Evolutionary conservation across 2,329 filamentous ascomycete species (phyloP).

Genomic region (Hymenoscyphus fraxineus): DNA sequence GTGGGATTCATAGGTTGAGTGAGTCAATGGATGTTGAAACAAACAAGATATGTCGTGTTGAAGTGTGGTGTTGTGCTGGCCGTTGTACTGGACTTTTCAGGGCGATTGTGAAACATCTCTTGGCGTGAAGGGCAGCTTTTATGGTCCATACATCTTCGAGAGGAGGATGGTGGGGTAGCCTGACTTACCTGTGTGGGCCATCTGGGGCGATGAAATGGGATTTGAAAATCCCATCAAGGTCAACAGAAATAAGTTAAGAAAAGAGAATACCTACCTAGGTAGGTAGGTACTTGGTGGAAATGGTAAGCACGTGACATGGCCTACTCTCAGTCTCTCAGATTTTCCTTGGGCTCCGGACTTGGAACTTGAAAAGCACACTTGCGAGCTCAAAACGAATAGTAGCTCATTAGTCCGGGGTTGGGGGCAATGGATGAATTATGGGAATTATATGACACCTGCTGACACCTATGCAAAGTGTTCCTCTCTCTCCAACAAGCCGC

Average conservation of each 20-base stretch:
- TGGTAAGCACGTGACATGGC: too few relatives aligned
- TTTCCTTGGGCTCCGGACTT: too few relatives aligned
- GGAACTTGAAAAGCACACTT: too few relatives aligned
- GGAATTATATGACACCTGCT: too few relatives aligned
- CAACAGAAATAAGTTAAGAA: too few relatives aligned
- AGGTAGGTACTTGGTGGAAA: too few relatives aligned
- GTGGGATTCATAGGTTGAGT: not conserved
- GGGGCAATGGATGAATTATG: too few relatives aligned
- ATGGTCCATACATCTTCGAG: not conserved
- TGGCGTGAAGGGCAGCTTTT: not conserved
- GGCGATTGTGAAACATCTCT: not conserved
- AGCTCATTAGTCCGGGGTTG: too few relatives aligned
- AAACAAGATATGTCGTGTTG: not conserved
- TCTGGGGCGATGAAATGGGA: not conserved
- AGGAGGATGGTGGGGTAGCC: not conserved
- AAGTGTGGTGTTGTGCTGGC: not conserved
- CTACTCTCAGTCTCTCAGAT: too few relatives aligned
- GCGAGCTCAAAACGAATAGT: too few relatives aligned
- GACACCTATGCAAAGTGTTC: too few relatives aligned
- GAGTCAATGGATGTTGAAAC: not conserved
- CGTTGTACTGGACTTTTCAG: not conserved
- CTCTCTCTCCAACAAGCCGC: not conserved
- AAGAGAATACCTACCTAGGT: too few relatives aligned
- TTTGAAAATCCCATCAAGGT: not conserved
- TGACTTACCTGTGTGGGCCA: not conserved